A percentile compares a stretch with the other conserved stretches of the same genome.
These are phyloP conservation scores for Tricholoma terreum DNA, from an alignment of 768 basidiomycete genomes.

Conservation along the genomic window DNA sequence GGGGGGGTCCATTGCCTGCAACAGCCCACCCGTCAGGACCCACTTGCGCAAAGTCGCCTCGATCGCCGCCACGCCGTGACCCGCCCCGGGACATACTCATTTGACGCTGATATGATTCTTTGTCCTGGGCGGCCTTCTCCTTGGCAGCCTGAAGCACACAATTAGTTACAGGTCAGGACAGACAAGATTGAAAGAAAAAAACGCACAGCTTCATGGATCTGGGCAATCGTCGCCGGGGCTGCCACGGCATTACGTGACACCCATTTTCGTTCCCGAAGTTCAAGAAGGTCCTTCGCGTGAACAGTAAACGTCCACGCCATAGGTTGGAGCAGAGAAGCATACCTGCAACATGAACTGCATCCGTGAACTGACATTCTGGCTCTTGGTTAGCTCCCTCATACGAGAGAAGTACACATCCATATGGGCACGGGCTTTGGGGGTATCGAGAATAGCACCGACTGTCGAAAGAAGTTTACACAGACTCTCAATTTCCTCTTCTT, in stretches of 20 bases:
- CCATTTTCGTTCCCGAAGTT: slow-evolving; percentile 86
- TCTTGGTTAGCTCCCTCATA: slow-evolving; percentile 81
- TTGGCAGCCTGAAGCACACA: slow-evolving; percentile 60
- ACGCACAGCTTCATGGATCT: slow-evolving; percentile 82
- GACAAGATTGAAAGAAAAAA: neutral
- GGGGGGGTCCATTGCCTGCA: slow-evolving; percentile 47
- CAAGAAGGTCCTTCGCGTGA: slow-evolving; percentile 74
- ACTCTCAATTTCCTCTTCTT: slow-evolving; percentile 97
- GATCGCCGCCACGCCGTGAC: slow-evolving; percentile 81
- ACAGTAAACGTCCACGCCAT: slow-evolving; percentile 5
- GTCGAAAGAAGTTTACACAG: slow-evolving; percentile 91
- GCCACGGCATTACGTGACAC: slow-evolving; percentile 63
- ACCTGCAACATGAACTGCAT: slow-evolving; percentile 97
- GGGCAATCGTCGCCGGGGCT: slow-evolving; percentile 84
- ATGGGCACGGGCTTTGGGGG: slow-evolving; percentile 73
- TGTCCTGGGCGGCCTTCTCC: slow-evolving; percentile 69
- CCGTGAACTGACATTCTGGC: slow-evolving; percentile 72
- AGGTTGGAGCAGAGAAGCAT: slow-evolving; percentile 20
- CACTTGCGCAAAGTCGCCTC: slow-evolving; percentile 52
- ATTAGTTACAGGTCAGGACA: slow-evolving; percentile 4
- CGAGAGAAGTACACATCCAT: slow-evolving; percentile 93
- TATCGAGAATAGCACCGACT: slow-evolving; percentile 82
- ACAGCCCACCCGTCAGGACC: slow-evolving; percentile 90
- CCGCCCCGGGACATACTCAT: slow-evolving; percentile 87
- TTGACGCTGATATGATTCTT: slow-evolving; percentile 55